phyloP scores from a whole-genome alignment of 257 asterid genomes.

The Craterostigma plantagineum region DNA sequence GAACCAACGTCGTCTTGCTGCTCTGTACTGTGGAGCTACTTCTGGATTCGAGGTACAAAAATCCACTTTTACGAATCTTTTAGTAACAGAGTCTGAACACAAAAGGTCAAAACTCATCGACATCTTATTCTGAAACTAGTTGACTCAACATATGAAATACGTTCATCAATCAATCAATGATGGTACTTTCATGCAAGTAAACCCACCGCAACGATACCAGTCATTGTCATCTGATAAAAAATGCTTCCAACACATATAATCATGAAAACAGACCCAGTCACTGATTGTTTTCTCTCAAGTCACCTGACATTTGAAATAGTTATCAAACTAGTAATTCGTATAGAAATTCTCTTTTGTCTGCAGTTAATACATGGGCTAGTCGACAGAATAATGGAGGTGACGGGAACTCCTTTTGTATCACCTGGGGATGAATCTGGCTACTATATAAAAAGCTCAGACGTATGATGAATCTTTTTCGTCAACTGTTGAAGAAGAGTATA shows the following conservation, averaged over 20 bases:
- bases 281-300: no score
- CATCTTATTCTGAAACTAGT: neutral
- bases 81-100: no score
- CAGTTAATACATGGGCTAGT: slow-evolving; percentile 90
- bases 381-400: slow-evolving; percentile 85
- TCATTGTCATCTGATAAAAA: no score
- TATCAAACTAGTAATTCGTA: neutral
- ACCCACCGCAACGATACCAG: neutral
- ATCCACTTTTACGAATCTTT: no score
- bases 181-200: no score
- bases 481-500: neutral
- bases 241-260: no score
- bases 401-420: slow-evolving; percentile 38
- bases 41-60: slow-evolving; percentile 96
- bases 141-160: neutral
- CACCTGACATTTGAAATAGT: no score
- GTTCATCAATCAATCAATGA: no score
- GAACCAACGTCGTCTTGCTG: slow-evolving; percentile 59
- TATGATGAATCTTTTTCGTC: slow-evolving; percentile 10
- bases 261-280: no score
- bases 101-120: no score
- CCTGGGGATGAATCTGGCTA: slow-evolving; percentile 61
- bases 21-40: slow-evolving; percentile 67
- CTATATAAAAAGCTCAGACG: slow-evolving; percentile 54
- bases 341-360: slow-evolving; percentile 1